Evolutionary conservation across 2,329 filamentous ascomycete genomes (phyloP).

Genomic region (Zalaria sp.): DNA sequence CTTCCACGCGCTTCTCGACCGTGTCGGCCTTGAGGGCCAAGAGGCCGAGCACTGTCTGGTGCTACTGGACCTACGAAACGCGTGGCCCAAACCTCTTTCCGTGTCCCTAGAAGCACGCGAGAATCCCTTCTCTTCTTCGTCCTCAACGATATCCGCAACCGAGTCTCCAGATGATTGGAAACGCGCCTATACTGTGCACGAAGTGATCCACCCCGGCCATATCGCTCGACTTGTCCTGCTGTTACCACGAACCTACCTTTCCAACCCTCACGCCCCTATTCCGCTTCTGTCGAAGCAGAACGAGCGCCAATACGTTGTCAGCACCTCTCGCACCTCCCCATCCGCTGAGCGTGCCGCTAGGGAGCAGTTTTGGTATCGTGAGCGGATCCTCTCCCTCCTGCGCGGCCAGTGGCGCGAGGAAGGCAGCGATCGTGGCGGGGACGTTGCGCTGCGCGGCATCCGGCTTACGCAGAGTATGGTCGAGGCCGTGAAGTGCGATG

Average conservation of each 20-base stretch:
- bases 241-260: conserved; percentile 58
- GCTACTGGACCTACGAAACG: conserved; percentile 73
- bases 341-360: conserved; percentile 64
- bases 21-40: conserved; percentile 26
- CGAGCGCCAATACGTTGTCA: conserved; percentile 89
- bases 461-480: conserved; percentile 66
- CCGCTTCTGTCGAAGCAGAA: conserved; percentile 67
- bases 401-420: conserved; percentile 57
- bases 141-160: neutral
- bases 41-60: conserved; percentile 59
- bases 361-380: conserved; percentile 85
- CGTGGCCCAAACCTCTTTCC: conserved; percentile 69
- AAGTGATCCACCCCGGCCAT: conserved; percentile 41
- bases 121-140: neutral
- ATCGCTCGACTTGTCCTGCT: conserved; percentile 64
- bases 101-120: conserved; percentile 41
- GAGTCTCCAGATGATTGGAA: conserved; percentile 7
- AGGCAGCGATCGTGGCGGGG: conserved; percentile 45
- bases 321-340: conserved; percentile 61
- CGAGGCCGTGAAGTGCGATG: conserved; percentile 67
- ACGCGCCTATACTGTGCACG: conserved; percentile 22
- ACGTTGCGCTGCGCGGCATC: conserved; percentile 63
- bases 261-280: conserved; percentile 64
- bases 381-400: conserved; percentile 60
- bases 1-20: conserved; percentile 31